Percentiles rank a stretch among this genome's conserved stretches.
Conservation (phyloP, 768 basidiomycete species). For the Hortiboletus campestris region DNA sequence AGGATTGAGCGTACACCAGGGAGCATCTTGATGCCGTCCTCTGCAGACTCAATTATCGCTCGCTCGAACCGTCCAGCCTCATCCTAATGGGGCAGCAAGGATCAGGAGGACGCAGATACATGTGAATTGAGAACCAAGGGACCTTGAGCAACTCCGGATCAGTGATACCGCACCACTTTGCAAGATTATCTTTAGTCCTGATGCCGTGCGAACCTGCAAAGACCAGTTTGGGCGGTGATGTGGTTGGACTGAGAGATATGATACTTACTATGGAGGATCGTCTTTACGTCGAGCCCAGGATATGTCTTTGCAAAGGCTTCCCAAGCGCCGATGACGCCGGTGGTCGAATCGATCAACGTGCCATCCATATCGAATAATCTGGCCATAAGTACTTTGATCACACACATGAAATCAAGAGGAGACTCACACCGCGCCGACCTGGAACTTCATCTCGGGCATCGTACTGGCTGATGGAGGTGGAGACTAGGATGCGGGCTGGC, state of each 20-base stretch:
- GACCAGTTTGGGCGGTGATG: background rate
- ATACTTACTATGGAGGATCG: constrained; percentile 60
- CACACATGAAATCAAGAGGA: background rate
- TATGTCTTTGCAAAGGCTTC: constrained; percentile 70
- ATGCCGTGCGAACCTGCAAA: constrained; percentile 73
- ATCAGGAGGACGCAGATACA: constrained; percentile 1
- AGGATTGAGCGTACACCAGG: constrained; percentile 70
- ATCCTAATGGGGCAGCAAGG: constrained; percentile 36
- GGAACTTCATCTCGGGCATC: constrained; percentile 35
- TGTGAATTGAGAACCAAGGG: constrained; percentile 1
- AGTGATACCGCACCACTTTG: constrained; percentile 64
- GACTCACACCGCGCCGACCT: constrained; percentile 42
- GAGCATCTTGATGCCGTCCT: constrained; percentile 61
- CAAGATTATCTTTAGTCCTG: constrained; percentile 79
- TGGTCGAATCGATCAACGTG: constrained; percentile 79
- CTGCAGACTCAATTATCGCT: constrained; percentile 67
- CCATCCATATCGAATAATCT: constrained; percentile 86
- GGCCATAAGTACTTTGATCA: background rate
- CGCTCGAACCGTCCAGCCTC: constrained; percentile 79
- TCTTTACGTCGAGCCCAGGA: constrained; percentile 56
- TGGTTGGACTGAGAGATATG: background rate
- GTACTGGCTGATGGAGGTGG: constrained; percentile 10
- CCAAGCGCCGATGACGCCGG: constrained; percentile 84
- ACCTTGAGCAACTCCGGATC: constrained; percentile 73
- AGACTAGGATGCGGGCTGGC: background rate